These are phyloP conservation scores for Arxiozyma slooffiae DNA, from an alignment of 1,139 yeast genomes.

Conservation along the genomic window DNA sequence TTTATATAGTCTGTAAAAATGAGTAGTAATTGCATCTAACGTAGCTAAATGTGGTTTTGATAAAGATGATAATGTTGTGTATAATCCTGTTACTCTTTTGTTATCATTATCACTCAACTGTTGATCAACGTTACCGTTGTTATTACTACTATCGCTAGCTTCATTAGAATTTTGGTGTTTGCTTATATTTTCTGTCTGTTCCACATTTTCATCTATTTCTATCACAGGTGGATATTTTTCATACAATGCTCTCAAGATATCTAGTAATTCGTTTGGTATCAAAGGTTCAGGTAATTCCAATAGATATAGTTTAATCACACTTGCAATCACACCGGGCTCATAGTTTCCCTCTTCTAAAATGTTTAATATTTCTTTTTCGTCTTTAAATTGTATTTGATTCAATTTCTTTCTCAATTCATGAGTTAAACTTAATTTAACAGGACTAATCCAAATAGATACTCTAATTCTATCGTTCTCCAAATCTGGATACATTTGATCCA, in stretches of 20 bases:
- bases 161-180: slow-evolving; percentile 20
- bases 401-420: slow-evolving; percentile 54
- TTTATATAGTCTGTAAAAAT: slow-evolving; percentile 53
- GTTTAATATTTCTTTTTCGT: slow-evolving; percentile 31
- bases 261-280: slow-evolving; percentile 57
- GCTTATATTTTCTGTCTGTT: slow-evolving; percentile 21
- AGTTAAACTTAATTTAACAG: slow-evolving; percentile 53
- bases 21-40: slow-evolving; percentile 68
- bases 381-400: slow-evolving; percentile 33
- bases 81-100: slow-evolving; percentile 48
- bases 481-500: slow-evolving; percentile 67
- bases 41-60: slow-evolving; percentile 71
- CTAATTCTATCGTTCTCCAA: slow-evolving; percentile 62
- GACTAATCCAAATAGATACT: slow-evolving; percentile 59
- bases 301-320: slow-evolving; percentile 62
- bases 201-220: neutral
- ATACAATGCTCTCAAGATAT: slow-evolving; percentile 59
- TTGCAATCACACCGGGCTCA: slow-evolving; percentile 54
- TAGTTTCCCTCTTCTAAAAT: slow-evolving; percentile 26
- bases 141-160: slow-evolving; percentile 6
- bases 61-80: slow-evolving; percentile 55
- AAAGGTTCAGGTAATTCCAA: slow-evolving; percentile 78
- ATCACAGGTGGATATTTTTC: slow-evolving; percentile 40
- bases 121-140: slow-evolving; percentile 3
- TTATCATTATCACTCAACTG: slow-evolving; percentile 10